These are phyloP conservation scores for Penicillium sp. DNA, from an alignment of 2,329 filamentous ascomycete species.

Conservation along the genomic window DNA sequence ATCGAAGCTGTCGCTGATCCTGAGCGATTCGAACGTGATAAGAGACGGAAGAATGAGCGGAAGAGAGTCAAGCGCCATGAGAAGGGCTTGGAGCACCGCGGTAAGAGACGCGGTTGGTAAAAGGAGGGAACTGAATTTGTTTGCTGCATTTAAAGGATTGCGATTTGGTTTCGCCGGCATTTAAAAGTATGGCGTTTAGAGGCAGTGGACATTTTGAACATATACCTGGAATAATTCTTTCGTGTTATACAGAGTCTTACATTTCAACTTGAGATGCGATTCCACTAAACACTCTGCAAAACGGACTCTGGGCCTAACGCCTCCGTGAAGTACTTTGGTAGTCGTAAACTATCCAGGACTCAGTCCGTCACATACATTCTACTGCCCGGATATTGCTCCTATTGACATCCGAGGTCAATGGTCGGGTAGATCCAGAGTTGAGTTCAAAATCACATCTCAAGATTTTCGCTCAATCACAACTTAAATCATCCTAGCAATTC, in stretches of 20 bases:
- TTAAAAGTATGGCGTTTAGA: slow-evolving; percentile 32
- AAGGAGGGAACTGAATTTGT: slow-evolving; percentile 4
- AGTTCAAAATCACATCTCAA: not conserved
- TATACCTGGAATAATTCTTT: slow-evolving; percentile 32
- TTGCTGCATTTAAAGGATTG: slow-evolving; percentile 19
- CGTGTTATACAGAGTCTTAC: slow-evolving; percentile 18
- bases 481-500: not conserved
- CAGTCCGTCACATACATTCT: not conserved
- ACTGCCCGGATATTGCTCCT: not conserved
- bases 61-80: slow-evolving; percentile 84
- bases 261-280: not conserved
- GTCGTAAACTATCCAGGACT: not conserved
- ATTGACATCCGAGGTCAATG: not conserved
- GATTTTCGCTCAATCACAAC: not conserved
- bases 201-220: slow-evolving; percentile 22
- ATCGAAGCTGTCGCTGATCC: slow-evolving; percentile 84
- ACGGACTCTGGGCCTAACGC: no score
- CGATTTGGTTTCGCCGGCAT: slow-evolving; percentile 28
- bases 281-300: no score
- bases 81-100: slow-evolving; percentile 72
- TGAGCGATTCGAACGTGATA: slow-evolving; percentile 75
- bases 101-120: slow-evolving; percentile 71
- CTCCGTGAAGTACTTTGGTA: no score
- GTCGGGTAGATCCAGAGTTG: not conserved
- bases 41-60: slow-evolving; percentile 80